Evolutionary conservation across 192 early-diverging fungal genomes (phyloP).

Genomic region (Linnemannia hyalina): DNA sequence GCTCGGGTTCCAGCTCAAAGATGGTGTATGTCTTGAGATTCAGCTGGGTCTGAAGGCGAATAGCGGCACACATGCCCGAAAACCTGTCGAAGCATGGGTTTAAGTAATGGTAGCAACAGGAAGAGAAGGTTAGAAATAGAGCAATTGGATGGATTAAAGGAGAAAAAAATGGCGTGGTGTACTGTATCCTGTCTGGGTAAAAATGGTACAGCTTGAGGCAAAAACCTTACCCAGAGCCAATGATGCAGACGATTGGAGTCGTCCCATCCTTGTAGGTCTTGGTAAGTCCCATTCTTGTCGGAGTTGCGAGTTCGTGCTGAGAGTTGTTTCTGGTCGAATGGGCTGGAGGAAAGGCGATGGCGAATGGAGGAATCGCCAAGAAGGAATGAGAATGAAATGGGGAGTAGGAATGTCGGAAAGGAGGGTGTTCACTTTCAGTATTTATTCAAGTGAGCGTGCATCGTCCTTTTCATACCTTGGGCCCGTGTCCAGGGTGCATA

Average conservation of each 20-base stretch:
- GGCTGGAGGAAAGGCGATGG: no score
- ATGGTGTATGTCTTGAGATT: conserved; percentile 39
- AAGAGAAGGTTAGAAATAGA: no score
- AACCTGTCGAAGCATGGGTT: conserved; percentile 1
- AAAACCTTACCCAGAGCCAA: conserved; percentile 54
- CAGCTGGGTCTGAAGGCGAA: conserved; percentile 53
- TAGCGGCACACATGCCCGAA: conserved; percentile 60
- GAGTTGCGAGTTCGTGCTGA: neutral
- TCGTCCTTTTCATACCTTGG: no score
- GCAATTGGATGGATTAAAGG: no score
- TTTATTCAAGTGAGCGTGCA: no score
- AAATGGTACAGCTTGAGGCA: no score
- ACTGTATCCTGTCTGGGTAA: no score
- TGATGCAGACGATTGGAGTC: conserved; percentile 49
- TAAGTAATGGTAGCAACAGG: neutral
- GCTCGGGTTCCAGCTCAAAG: conserved; percentile 49
- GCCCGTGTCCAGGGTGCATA: no score
- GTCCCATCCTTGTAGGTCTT: conserved; percentile 43
- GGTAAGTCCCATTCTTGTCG: conserved; percentile 26
- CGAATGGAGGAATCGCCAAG: neutral
- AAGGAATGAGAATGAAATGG: neutral
- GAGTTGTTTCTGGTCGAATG: neutral
- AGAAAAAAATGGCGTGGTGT: no score
- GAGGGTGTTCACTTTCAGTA: neutral
- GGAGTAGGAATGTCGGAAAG: neutral